phyloP scores from a whole-genome alignment of 306 rosid species.

The Cajanus cajan region DNA sequence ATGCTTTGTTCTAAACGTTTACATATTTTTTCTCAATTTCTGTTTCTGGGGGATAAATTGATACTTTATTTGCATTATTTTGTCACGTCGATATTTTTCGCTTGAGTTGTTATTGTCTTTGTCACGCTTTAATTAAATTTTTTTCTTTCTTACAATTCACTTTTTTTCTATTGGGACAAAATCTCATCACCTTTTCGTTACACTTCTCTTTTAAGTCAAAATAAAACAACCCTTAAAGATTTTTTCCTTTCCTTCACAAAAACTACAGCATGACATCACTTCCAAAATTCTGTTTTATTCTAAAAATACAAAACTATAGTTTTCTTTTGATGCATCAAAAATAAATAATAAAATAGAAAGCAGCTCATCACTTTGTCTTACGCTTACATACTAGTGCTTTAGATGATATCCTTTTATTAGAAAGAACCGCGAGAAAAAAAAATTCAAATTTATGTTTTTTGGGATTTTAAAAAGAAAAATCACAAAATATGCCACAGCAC shows the following conservation, averaged over 20 bases:
- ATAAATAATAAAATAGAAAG: neutral
- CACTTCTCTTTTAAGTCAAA: neutral
- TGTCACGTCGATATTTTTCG: neutral
- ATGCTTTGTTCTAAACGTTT: neutral
- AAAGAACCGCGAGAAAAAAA: no score
- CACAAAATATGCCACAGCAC: no score
- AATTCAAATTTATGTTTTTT: no score
- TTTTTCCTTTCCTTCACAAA: neutral
- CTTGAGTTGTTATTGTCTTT: neutral
- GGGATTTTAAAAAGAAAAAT: no score
- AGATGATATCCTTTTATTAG: no score
- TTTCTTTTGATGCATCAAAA: neutral
- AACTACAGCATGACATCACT: neutral
- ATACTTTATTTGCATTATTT: neutral
- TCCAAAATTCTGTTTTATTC: neutral
- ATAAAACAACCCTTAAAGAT: neutral
- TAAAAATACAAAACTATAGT: neutral
- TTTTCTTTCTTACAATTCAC: neutral
- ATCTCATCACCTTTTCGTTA: neutral
- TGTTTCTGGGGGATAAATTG: neutral
- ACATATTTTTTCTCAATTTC: neutral
- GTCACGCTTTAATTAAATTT: neutral
- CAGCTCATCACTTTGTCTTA: neutral
- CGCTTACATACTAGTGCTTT: no score
- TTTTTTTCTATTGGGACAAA: neutral